phyloP scores from a whole-genome alignment of 441 rosid species.

The Gossypium schwendimanii region DNA sequence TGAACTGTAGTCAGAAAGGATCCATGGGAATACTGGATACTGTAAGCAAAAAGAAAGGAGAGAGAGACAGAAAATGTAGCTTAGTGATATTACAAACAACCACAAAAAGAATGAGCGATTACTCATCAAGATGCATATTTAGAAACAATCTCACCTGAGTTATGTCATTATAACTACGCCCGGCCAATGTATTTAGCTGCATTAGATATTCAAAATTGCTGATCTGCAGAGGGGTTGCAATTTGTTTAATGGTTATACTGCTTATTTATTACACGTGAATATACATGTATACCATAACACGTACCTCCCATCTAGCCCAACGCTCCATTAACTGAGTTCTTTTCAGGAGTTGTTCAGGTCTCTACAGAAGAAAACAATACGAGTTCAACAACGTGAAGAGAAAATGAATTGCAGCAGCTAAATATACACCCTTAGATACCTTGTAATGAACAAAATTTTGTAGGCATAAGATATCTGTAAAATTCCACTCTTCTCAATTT shows the following conservation, averaged over 20 bases:
- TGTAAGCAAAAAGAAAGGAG: conserved; percentile 33
- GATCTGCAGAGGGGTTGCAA: conserved; percentile 57
- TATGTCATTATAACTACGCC: conserved; percentile 98
- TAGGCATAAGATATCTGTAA: background rate
- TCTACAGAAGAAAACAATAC: conserved; percentile 39
- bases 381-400: conserved; percentile 1
- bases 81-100: conserved; percentile 14
- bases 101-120: background rate
- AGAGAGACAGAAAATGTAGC: conserved; percentile 5
- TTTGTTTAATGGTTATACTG: conserved; percentile 7
- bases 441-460: conserved; percentile 2
- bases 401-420: background rate
- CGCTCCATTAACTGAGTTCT: conserved; percentile 98
- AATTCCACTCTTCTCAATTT: background rate
- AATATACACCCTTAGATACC: background rate
- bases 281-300: background rate
- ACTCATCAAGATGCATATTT: background rate
- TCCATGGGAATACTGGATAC: conserved; percentile 99
- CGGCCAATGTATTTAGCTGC: conserved; percentile 97
- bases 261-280: background rate
- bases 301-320: conserved; percentile 99
- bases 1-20: conserved; percentile 82
- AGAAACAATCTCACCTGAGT: conserved; percentile 63
- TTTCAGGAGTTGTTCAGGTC: conserved; percentile 94
- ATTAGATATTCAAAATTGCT: conserved; percentile 98